Base-by-base conservation (phyloP, 768 basidiomycete genomes). In the Tylopilus cervinicoccineus region DNA sequence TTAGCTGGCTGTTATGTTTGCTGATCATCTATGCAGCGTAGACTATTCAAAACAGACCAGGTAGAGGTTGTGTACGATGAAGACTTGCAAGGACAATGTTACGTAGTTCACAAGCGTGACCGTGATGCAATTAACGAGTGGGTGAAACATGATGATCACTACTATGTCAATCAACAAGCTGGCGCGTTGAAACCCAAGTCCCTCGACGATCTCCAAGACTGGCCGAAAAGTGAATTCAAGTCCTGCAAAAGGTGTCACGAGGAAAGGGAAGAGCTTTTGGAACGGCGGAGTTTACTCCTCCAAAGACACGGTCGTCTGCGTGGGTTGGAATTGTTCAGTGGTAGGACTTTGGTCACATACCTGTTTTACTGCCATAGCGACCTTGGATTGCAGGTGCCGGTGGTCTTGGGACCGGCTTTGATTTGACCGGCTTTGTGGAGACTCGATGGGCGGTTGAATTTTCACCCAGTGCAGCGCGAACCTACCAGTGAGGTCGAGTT, bases 391-490 rank as follows among this genome's bases (percentile, higher is more conserved):
- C 48, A 88, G 86, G 86, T 62, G 87, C 85, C 31, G 87, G 87
- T 43, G 87, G 87, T 3, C 72, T 90, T 6, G 83, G 84, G 4
- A 76, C 80, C 29, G 87, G 88, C 2, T 68, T 89, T 48, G 73
- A 80, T 40, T 58, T 81, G 53, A 81, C 83, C 6, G 74, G 75
- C 0, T 79, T 77, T 62, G 77, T 88, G 7, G 70, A 83, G 16
- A 84, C 83, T 1, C 73, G 70, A 55, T 86, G 83, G 73, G 87
- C 86, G 0, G 73, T 88, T 0, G 87, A 89, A 59, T 79, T 75
- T 53, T 77, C 75, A 0, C 74, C 77, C 14, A 72, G 81, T 46
- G 85, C 86, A 27, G 83, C 85, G 3, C 68, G 68, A 43, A 86
- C 85, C 2, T 86, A 81, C 47, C 59, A 68, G 87, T 88, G 54